phyloP scores from a whole-genome alignment of 768 basidiomycete genomes.

The Russula foetens region DNA sequence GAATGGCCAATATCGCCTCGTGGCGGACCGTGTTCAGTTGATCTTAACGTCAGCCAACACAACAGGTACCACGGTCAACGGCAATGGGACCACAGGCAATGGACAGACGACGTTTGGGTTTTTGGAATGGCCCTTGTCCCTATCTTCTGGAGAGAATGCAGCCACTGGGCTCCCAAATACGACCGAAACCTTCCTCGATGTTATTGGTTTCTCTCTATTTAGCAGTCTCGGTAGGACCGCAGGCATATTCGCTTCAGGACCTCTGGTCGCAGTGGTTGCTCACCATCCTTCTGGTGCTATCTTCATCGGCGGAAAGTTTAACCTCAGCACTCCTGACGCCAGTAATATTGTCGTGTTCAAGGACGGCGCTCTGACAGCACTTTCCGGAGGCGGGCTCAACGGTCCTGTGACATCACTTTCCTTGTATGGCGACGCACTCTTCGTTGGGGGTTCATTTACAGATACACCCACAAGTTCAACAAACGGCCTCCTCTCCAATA shows the following conservation, averaged over 20 bases:
- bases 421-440: constrained; percentile 57
- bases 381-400: constrained; percentile 68
- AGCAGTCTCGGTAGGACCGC: constrained; percentile 45
- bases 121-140: constrained; percentile 73
- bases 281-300: constrained; percentile 59
- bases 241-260: constrained; percentile 30
- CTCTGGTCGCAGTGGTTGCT: constrained; percentile 45
- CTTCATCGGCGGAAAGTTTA: constrained; percentile 75
- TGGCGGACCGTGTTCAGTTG: constrained; percentile 83
- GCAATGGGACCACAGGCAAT: constrained; percentile 27
- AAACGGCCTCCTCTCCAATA: constrained; percentile 42
- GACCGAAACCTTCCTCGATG: constrained; percentile 61
- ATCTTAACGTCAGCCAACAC: constrained; percentile 54
- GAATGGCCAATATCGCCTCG: constrained; percentile 65
- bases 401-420: constrained; percentile 65
- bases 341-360: constrained; percentile 71
- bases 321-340: constrained; percentile 43
- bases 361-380: constrained; percentile 41
- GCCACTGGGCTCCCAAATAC: constrained; percentile 56
- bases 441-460: constrained; percentile 82
- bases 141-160: constrained; percentile 42
- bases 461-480: constrained; percentile 52
- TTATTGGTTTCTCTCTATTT: constrained; percentile 52
- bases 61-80: constrained; percentile 26
- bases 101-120: constrained; percentile 65